phyloP scores from a whole-genome alignment of 306 rosid species.

The Astragalus membranaceus region DNA sequence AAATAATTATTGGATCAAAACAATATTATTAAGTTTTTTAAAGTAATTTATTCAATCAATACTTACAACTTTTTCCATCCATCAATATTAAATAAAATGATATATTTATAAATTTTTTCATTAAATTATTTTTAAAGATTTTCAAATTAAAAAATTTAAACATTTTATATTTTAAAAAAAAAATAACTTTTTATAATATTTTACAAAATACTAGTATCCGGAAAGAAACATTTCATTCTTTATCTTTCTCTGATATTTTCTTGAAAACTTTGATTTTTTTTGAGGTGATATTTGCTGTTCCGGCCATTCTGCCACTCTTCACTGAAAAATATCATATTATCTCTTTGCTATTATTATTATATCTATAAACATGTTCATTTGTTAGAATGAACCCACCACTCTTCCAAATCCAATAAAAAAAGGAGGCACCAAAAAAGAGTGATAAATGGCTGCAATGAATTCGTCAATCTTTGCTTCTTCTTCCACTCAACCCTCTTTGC shows the following conservation, averaged over 20 bases:
- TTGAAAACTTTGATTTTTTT: background rate
- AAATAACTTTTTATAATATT: background rate
- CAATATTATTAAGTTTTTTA: background rate
- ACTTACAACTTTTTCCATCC: too few relatives aligned
- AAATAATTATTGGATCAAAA: background rate
- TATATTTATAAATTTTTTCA: background rate
- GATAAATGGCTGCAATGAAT: conserved; percentile 55
- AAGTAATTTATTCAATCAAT: too few relatives aligned
- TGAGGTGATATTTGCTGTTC: background rate
- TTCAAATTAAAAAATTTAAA: too few relatives aligned
- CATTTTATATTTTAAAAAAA: too few relatives aligned
- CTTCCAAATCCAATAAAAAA: background rate
- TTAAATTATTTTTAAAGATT: too few relatives aligned
- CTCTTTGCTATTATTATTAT: background rate
- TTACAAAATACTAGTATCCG: background rate
- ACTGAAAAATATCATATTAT: conserved; percentile 18
- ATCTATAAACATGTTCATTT: background rate
- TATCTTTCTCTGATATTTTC: conserved; percentile 1
- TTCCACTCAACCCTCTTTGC: conserved; percentile 42
- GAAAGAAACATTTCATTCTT: background rate
- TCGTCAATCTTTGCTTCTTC: conserved; percentile 51
- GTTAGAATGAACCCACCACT: background rate
- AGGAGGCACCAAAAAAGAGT: conserved; percentile 11
- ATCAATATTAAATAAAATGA: background rate
- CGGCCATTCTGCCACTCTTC: background rate